Conservation (phyloP, 768 basidiomycete genomes). For the Leccinum rimulosum region DNA sequence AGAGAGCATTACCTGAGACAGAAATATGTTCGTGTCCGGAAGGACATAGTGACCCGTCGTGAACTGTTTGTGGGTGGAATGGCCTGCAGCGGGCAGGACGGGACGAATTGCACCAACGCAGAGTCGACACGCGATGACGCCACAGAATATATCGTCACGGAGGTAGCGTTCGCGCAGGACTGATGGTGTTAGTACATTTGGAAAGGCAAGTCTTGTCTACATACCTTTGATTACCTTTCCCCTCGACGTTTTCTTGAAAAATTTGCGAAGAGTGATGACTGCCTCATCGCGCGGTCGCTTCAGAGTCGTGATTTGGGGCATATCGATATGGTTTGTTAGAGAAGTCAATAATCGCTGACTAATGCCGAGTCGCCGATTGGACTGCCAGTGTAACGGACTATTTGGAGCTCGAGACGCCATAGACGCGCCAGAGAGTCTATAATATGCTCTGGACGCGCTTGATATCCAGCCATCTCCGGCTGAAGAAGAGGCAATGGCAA, state of each 20-base stretch:
- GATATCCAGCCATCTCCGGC: too few species aligned
- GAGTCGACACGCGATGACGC: conserved; percentile 64
- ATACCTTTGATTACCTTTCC: conserved; percentile 93
- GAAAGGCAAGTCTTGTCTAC: conserved; percentile 7
- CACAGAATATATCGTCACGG: conserved; percentile 87
- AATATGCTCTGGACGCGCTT: too few species aligned
- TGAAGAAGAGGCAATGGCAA: too few species aligned
- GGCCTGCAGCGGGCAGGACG: conserved; percentile 59
- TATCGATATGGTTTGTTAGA: conserved; percentile 12
- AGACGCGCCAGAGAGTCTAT: too few species aligned
- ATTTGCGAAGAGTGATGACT: conserved; percentile 80
- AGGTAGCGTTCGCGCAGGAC: conserved; percentile 94
- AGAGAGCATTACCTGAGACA: conserved; percentile 60
- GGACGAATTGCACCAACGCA: conserved; percentile 48
- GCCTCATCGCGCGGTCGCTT: conserved; percentile 73
- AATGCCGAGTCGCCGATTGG: too few species aligned
- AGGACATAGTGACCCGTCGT: conserved; percentile 76
- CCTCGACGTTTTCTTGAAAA: conserved; percentile 91
- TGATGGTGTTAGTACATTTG: conserved; percentile 24
- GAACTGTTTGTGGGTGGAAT: conserved; percentile 52
- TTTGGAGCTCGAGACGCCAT: too few species aligned
- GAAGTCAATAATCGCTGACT: too few species aligned
- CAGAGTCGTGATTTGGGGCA: conserved; percentile 66
- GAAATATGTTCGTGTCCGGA: conserved; percentile 93
- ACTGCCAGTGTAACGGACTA: too few species aligned